phyloP scores from a whole-genome alignment of 768 basidiomycete genomes.

The Lanmaoa pseudosensibilis region DNA sequence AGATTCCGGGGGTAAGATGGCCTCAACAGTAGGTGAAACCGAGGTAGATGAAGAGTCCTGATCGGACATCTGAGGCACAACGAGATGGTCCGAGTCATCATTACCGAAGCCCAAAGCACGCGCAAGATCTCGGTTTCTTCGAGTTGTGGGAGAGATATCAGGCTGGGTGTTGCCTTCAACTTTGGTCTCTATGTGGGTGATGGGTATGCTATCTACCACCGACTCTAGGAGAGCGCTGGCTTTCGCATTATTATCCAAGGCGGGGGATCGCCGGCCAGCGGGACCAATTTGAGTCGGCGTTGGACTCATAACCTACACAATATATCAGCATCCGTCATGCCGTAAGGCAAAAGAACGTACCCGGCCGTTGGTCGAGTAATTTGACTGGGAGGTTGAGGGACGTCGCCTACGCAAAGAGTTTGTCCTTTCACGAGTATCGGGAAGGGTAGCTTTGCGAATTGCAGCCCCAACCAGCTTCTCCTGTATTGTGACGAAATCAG shows the following conservation, averaged over 20 bases:
- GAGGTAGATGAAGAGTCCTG: conserved; percentile 33
- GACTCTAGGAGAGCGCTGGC: conserved; percentile 69
- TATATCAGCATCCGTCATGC: conserved; percentile 6
- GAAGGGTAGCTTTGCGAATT: conserved; percentile 52
- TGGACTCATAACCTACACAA: conserved; percentile 57
- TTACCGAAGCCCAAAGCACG: conserved; percentile 66
- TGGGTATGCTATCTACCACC: conserved; percentile 53
- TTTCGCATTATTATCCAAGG: conserved; percentile 53
- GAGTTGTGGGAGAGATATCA: conserved; percentile 51
- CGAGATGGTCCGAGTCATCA: conserved; percentile 35
- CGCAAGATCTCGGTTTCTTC: conserved; percentile 72
- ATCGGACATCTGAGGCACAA: conserved; percentile 21
- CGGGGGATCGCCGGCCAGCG: conserved; percentile 31
- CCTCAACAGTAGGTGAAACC: conserved; percentile 36
- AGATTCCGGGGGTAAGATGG: conserved; percentile 29
- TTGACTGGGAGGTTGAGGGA: conserved; percentile 83
- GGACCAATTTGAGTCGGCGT: conserved; percentile 38
- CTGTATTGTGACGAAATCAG: conserved; percentile 71
- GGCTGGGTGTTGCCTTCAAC: conserved; percentile 29
- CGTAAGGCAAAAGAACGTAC: conserved; percentile 29
- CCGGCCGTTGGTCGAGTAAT: conserved; percentile 59
- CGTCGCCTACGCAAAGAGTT: conserved; percentile 74
- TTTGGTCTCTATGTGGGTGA: conserved; percentile 32
- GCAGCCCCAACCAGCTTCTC: conserved; percentile 71
- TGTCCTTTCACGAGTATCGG: conserved; percentile 59